Base-by-base conservation (phyloP, 2,329 filamentous ascomycete species). In the Ustulina deusta region DNA sequence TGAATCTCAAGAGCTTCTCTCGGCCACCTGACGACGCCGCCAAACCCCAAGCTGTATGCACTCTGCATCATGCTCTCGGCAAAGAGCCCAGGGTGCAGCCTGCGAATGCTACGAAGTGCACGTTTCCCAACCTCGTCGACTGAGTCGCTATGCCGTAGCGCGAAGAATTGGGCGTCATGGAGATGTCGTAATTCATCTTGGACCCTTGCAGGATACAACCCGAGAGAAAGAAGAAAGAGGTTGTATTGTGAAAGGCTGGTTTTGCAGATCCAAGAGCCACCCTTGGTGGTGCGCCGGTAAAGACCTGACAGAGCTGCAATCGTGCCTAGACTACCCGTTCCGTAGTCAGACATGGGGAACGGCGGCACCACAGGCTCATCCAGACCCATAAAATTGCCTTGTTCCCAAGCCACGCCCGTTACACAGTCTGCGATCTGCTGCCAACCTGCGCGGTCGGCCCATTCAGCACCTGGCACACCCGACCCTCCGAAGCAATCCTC, bases 401-500 rank as follows among this genome's bases (percentile, higher is more conserved):
- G 78, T 52, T 79, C 74, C 74, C 76, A 79, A 5, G 78, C 76
- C 9, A 80, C 74, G 36, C 79, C 79, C 2, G 78, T 79, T 36
- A 79, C 73, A 70, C 78, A 80, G 69, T 81, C 79, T 25, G 77
- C 77, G 48, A 80, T 80, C 68, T 81, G 79, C 68, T 81, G 90
- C 90, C 90, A 93, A 6, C 90, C 90, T 5, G 89, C 86, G 3
- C 90, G 83, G 7, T 80, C 78, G 0, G 86, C 84, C 90, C 90
- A 92, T 66, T 90, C 87, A 20, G 83, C 74, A 6, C 72, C 75
- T 44, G 61, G 69, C 29, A 72, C 61, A 27, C 85, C 87, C 34
- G 84, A 80, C 38, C 86, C 88, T 0, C 91, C 91, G 72, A 92
- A 93, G 76, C 90, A 93, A 75, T 93, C 89, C 77, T 93, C 90